Percentiles rank a stretch among this genome's conserved stretches.
phyloP scores from a whole-genome alignment of 805 yeast species.

The Barnettozyma californica region DNA sequence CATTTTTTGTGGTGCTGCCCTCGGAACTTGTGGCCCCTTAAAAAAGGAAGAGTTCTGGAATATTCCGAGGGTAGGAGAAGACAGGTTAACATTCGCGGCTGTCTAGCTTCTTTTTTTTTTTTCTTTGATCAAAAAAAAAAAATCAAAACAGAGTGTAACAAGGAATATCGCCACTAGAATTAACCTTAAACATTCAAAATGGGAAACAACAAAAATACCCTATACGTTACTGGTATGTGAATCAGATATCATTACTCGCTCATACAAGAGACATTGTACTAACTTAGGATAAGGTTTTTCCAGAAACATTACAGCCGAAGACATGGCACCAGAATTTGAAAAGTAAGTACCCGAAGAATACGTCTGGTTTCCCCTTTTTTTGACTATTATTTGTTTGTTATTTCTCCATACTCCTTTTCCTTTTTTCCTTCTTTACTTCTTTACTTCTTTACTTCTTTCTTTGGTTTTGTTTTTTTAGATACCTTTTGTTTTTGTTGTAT shows the following conservation, averaged over 20 bases:
- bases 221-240: conserved; percentile 45
- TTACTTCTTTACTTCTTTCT: neutral
- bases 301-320: conserved; percentile 48
- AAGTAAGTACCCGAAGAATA: conserved; percentile 37
- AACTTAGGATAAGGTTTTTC: conserved; percentile 33
- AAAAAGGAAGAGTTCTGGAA: neutral
- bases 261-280: neutral
- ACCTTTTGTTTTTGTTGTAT: neutral
- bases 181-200: conserved; percentile 3
- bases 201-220: conserved; percentile 32
- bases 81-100: neutral
- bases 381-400: conserved; percentile 3
- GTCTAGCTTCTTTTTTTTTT: neutral
- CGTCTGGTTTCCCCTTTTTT: conserved; percentile 4
- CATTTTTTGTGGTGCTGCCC: neutral
- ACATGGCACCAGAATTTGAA: conserved; percentile 56
- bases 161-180: neutral
- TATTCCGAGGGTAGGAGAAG: neutral
- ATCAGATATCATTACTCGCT: neutral
- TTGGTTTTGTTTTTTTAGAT: neutral
- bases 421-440: neutral
- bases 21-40: neutral
- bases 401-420: neutral
- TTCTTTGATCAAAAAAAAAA: too few species aligned
- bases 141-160: too few species aligned